phyloP scores from a whole-genome alignment of 345 rosid genomes.

The Salix exigua region DNA sequence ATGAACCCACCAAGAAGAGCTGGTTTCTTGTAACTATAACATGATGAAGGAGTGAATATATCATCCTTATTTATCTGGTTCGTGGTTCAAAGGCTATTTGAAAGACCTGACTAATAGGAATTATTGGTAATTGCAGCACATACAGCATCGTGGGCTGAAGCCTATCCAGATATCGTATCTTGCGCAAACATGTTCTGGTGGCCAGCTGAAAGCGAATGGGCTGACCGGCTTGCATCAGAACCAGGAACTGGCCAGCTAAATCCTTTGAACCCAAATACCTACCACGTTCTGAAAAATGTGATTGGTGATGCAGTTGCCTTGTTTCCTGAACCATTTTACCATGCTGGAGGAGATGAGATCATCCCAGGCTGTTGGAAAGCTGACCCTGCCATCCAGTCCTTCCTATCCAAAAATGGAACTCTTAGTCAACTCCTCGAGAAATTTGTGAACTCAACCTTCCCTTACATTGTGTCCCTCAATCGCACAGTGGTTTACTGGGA shows the following conservation, averaged over 20 bases:
- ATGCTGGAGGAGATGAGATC: conserved; percentile 74
- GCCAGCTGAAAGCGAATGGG: conserved; percentile 55
- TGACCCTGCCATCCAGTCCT: conserved; percentile 54
- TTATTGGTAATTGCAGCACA: conserved; percentile 37
- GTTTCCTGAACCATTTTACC: conserved; percentile 74
- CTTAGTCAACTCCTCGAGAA: conserved; percentile 62
- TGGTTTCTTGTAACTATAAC: background rate
- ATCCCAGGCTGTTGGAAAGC: conserved; percentile 81
- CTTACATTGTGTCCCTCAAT: conserved; percentile 61
- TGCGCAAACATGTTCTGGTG: conserved; percentile 92
- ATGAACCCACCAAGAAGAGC: background rate
- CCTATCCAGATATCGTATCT: conserved; percentile 72
- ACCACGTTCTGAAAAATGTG: conserved; percentile 58
- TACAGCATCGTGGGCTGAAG: conserved; percentile 86
- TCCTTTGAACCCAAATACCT: conserved; percentile 68
- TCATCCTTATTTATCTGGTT: background rate
- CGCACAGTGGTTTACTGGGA: conserved; percentile 84
- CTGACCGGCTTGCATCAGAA: conserved; percentile 64
- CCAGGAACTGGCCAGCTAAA: conserved; percentile 90
- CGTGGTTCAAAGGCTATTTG: background rate
- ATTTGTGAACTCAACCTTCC: conserved; percentile 54
- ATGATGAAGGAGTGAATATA: background rate
- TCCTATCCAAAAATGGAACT: conserved; percentile 55
- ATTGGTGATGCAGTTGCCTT: conserved; percentile 40
- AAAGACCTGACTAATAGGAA: background rate